Conservation (phyloP, 1,284 basidiomycete species). For the Cryptococcus depauperatus region DNA sequence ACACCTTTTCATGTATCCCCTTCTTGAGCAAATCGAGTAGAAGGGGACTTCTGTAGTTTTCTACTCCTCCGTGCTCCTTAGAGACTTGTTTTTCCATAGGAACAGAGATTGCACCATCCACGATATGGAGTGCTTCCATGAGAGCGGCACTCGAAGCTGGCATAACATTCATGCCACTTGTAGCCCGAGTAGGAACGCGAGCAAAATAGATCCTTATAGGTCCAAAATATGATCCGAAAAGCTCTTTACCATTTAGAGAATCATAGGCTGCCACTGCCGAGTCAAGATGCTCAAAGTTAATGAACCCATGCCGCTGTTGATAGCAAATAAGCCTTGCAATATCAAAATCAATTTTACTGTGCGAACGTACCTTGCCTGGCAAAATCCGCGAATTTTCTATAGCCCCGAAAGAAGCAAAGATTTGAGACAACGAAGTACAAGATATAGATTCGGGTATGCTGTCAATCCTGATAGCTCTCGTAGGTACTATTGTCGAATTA, state of each 20-base stretch:
- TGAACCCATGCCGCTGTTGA: constrained; percentile 46
- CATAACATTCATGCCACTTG: constrained; percentile 1
- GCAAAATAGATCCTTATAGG: constrained; percentile 94
- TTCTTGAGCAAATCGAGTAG: constrained; percentile 79
- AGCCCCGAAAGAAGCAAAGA: constrained; percentile 90
- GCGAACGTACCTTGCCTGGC: constrained; percentile 81
- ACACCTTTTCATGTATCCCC: constrained; percentile 60
- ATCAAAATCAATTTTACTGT: constrained; percentile 38
- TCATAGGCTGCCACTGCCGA: constrained; percentile 92
- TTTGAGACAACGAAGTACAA: constrained; percentile 71
- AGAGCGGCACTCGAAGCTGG: constrained; percentile 50
- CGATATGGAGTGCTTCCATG: constrained; percentile 49
- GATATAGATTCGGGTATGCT: constrained; percentile 89
- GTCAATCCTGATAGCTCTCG: constrained; percentile 89
- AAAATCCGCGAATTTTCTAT: constrained; percentile 93
- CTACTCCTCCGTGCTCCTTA: constrained; percentile 67
- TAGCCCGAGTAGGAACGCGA: constrained; percentile 59
- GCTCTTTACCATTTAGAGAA: constrained; percentile 90
- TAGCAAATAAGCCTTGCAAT: not conserved
- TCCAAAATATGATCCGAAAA: constrained; percentile 89
- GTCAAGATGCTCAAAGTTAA: constrained; percentile 95
- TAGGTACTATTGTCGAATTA: constrained; percentile 52
- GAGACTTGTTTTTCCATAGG: constrained; percentile 79
- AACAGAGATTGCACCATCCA: constrained; percentile 73
- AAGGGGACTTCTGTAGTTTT: constrained; percentile 88